Evolutionary conservation across 371 early-diverging fungal genomes (phyloP), one percentile per base, ranked within the genome.

Genomic region (Actinomucor elegans): DNA sequence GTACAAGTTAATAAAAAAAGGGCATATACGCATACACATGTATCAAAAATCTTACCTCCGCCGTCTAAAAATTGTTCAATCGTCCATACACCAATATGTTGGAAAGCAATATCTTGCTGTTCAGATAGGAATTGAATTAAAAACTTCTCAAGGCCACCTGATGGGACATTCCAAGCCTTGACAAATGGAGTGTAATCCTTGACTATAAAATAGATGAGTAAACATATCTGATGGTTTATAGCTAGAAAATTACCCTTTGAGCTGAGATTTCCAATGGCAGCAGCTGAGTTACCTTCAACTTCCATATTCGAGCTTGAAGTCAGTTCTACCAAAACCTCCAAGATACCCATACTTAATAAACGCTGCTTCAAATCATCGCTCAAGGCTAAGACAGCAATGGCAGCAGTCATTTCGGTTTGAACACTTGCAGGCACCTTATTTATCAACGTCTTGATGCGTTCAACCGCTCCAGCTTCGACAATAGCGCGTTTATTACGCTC

Each of bases 1-100:
- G n/a, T n/a, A n/a, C n/a, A n/a, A 38, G 0, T 20, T 20, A 36
- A 15, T 36, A 15, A 36, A 14, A 36, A 15, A 6, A 15, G 14
- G 29, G n/a, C 24, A 23, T 8, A 44, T 9, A 17, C 27, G 15
- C 14, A 36, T 46, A 12, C 35, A 31, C 17, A 29, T 17, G 17
- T 18, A 4, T 15, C 20, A 18, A 12, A 24, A 20, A 32, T 3
- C 11, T 52, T 66, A 72, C 85, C 80, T 44, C 64, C 73, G 9
- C 83, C 84, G 51, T 92, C 91, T 51, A 90, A 61, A 60, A 92
- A 87, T 68, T 92, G 91, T 27, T 91, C 85, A 53, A 94, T 81
- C 12, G 93, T 92, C 94, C 94, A 94, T n/a, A 94, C 81, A 6
- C 90, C 91, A 61, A 94, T 89, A 56, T 91, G 92, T 56, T 89